phyloP scores from a whole-genome alignment of 208 protist species.

The Leishmania mexicana region DNA sequence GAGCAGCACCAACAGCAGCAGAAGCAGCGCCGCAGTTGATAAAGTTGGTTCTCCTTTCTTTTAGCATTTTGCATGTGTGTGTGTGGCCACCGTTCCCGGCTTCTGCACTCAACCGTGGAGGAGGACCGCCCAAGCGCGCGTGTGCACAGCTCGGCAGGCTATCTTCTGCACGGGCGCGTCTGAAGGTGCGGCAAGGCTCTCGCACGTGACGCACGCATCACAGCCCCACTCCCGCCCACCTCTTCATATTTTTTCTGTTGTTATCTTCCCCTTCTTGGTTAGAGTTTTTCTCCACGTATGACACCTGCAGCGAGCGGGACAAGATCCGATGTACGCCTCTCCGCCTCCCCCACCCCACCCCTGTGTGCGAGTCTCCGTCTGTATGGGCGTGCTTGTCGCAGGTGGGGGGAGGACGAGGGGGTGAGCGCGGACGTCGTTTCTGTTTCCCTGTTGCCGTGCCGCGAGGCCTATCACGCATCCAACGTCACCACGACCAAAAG shows the following conservation, averaged over 20 bases:
- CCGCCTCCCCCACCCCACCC: neutral
- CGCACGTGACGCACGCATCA: neutral
- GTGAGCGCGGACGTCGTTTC: neutral
- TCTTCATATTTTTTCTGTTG: neutral
- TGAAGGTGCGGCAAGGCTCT: neutral
- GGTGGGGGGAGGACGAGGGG: neutral
- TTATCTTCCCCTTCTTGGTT: neutral
- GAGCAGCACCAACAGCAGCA: conserved; percentile 30
- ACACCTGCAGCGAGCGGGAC: neutral
- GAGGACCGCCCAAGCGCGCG: neutral
- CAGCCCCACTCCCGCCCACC: neutral
- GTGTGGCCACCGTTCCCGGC: neutral
- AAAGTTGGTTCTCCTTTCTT: neutral
- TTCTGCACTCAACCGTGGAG: neutral
- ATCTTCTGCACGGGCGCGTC: neutral
- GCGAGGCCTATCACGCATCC: neutral
- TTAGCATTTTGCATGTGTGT: too few relatives aligned
- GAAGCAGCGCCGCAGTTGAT: conserved; percentile 6
- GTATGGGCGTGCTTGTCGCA: neutral
- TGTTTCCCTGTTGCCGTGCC: neutral
- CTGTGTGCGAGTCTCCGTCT: conserved; percentile 4
- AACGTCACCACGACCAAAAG: neutral
- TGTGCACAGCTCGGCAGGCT: neutral
- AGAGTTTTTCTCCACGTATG: neutral
- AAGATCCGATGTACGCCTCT: neutral